Base-by-base conservation (phyloP, 352 stramenopile genomes). In the Plasmopara viticola region DNA sequence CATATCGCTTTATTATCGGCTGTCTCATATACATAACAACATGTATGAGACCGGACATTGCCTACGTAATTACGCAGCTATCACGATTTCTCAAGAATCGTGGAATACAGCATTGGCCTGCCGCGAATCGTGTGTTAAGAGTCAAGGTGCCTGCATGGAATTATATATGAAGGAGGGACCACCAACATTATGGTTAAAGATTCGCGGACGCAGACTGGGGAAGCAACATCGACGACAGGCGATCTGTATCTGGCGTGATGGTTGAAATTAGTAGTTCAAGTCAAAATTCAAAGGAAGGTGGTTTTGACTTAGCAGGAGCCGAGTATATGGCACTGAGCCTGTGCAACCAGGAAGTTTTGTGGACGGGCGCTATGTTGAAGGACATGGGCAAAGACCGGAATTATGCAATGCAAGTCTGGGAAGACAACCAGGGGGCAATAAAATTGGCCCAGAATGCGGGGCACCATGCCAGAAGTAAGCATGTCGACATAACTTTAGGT, bases 281-380 rank as follows among this genome's bases (percentile, higher is more conserved):
- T 52, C 39, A 0, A 58, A 58, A 35, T 35, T 12, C 31, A 35
- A 12, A 35, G 35, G 15, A 62, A 48, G 8, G 53, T 62, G 7
- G 31, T 4, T 6, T 4, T 8, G 31, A 57, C 20, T 60, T 42
- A 12, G 47, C 41, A 2, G 47, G 61, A 25, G 58, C 47, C 2
- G 58, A 58, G n/a, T 60, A 65, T 38, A 53, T 60, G 51, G 25
- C 40, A 0, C 34, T 56, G 5, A 48, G 56, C 34, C 9, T 58
- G 14, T 64, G 48, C 13, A 39, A 25, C 0, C 44, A 59, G 25
- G 50, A 57, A n/a, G 48, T 62, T 3, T 29, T 59, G 0, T 59
- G 52, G 28, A 25, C 28, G 17, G 20, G 20, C 40, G 12, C 31
- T 1, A 35, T 35, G 31, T 12, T 12, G 7, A 35, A 56, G 14